Evolutionary conservation across 495 filamentous ascomycete genomes (phyloP), one percentile per base, ranked within the genome.

Genomic region (Lepraria neglecta): DNA sequence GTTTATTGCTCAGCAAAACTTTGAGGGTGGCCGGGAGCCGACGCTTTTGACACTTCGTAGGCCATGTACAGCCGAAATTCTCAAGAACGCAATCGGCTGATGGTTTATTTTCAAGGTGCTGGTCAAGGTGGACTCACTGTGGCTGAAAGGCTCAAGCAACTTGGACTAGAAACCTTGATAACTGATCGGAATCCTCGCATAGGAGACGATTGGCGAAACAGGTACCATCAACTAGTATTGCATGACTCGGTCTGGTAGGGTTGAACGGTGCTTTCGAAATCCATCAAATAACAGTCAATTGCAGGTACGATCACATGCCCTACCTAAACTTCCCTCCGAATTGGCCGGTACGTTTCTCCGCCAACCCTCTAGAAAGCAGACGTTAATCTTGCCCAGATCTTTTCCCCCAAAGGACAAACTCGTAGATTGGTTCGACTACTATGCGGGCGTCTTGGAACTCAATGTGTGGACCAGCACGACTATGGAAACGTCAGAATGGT

Each of bases 341-440:
- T 58, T 92, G 87, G 87, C 64, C 64, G 24, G 67, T 62, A 59
- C 7, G 31, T 19, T n/a, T 58, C 5, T 47, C 27, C 6, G 0
- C 4, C 21, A n/a, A 48, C 21, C 0, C 7, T 40, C 38, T 4
- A 40, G 43, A 31, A 48, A 30, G 14, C 12, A 19, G 14, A 30
- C 7, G 31, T 12, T 51, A 14, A 48, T 6, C 10, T 10, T 21
- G 24, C 2, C n/a, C 17, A 63, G 57, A 19, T 7, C 86, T 19
- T 89, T 86, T 68, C 87, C 86, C 2, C 88, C 89, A 4, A 91
- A 91, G 68, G 87, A 91, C 68, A 91, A 91, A 60, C 76, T 91
- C 0, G 89, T 83, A 12, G 84, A 89, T 44, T 92, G 87, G 76
- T 84, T 91, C 69, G 85, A 90, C 51, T 75, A 77, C 4, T 92